Conservation (phyloP, 805 yeast genomes). For the Saccharomyces jurei region DNA sequence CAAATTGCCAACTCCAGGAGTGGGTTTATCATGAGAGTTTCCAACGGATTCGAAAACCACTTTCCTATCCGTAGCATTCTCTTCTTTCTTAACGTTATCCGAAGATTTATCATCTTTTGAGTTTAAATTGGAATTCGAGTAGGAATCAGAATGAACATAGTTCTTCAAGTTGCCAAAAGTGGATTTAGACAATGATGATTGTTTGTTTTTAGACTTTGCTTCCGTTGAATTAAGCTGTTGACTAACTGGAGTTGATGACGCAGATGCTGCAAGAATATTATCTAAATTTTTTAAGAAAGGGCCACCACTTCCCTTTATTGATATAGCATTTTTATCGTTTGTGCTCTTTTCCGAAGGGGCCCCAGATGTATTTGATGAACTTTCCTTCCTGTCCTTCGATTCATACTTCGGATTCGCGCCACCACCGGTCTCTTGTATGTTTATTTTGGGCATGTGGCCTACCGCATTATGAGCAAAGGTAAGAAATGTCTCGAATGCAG, state of each 20-base stretch:
- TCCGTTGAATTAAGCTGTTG: not conserved
- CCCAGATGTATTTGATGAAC: not conserved
- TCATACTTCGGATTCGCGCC: not conserved
- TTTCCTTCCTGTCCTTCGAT: not conserved
- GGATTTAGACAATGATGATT: not conserved
- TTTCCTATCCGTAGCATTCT: not conserved
- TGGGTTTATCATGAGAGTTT: not conserved
- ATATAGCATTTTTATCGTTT: not conserved
- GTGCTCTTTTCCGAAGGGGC: not conserved
- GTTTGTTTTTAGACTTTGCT: not conserved
- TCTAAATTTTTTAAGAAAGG: not conserved
- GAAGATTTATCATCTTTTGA: not conserved
- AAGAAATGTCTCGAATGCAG: constrained; percentile 38
- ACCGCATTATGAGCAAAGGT: constrained; percentile 45
- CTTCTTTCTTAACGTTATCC: not conserved
- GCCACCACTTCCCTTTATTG: not conserved
- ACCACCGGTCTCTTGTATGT: constrained; percentile 5
- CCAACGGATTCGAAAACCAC: not conserved
- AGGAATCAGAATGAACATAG: not conserved
- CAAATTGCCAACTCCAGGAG: not conserved
- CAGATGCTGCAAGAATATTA: not conserved
- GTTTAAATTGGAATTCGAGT: not conserved
- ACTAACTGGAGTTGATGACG: not conserved
- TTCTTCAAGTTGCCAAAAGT: not conserved
- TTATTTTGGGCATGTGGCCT: constrained; percentile 19